Evolutionary conservation across 1,284 basidiomycete genomes (phyloP).

Genomic region (Phaffia rhodozyma): DNA sequence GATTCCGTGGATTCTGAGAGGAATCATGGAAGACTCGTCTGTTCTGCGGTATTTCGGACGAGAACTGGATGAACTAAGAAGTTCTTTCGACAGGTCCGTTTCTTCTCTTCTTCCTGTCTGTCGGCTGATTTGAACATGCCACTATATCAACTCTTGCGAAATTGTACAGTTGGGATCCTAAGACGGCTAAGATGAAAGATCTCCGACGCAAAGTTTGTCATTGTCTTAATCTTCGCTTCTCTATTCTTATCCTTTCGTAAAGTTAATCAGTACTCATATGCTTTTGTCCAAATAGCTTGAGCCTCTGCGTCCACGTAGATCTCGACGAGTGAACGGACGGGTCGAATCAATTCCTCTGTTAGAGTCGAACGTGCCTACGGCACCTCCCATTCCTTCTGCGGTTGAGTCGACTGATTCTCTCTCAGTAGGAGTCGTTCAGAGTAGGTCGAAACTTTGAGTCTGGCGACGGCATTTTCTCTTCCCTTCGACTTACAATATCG

Average conservation of each 20-base stretch:
- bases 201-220: constrained; percentile 13
- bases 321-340: not conserved
- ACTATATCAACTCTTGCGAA: no score
- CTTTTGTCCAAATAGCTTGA: not conserved
- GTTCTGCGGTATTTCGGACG: constrained; percentile 8
- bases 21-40: constrained; percentile 15
- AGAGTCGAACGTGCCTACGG: no score
- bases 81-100: not conserved
- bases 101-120: no score
- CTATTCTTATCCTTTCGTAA: not conserved
- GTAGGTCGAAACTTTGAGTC: no score
- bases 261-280: not conserved
- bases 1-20: constrained; percentile 42
- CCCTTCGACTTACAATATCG: no score
- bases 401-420: no score
- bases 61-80: constrained; percentile 11
- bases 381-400: no score
- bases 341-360: no score
- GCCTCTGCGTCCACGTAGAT: constrained; percentile 9
- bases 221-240: not conserved
- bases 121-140: no score
- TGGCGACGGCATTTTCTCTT: no score
- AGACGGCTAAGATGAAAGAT: constrained; percentile 15
- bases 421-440: no score
- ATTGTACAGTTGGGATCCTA: constrained; percentile 2